Percentiles rank a stretch among this genome's conserved stretches.
Evolutionary conservation across 2,329 filamentous ascomycete species (phyloP).

Genomic region (Pseudopyrenochaeta lycopersici): DNA sequence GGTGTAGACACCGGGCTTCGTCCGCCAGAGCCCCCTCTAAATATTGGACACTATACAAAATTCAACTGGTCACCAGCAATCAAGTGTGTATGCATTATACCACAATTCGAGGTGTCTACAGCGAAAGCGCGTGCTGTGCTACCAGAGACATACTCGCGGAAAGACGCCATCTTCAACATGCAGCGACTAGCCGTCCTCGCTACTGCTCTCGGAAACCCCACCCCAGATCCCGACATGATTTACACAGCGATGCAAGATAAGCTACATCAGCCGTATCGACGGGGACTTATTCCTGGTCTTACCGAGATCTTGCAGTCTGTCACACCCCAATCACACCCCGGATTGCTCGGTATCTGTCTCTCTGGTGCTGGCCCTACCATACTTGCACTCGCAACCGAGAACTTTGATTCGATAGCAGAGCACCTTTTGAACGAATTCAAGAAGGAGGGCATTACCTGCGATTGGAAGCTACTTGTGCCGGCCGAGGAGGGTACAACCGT

Average conservation of each 20-base stretch:
- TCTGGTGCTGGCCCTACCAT: conserved; percentile 96
- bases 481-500: conserved; percentile 73
- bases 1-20: conserved; percentile 87
- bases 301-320: conserved; percentile 91
- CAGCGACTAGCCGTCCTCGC: conserved; percentile 92
- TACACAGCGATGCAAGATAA: conserved; percentile 99
- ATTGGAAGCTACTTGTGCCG: conserved; percentile 88
- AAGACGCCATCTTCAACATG: conserved; percentile 94
- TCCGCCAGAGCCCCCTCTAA: conserved; percentile 87
- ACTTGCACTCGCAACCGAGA: conserved; percentile 85
- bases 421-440: conserved; percentile 80
- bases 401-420: conserved; percentile 86
- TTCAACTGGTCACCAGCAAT: conserved; percentile 94
- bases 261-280: conserved; percentile 95
- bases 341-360: conserved; percentile 91
- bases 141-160: conserved; percentile 78
- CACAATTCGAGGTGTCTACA: conserved; percentile 94
- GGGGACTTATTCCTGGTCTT: conserved; percentile 88
- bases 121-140: conserved; percentile 88
- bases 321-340: conserved; percentile 85
- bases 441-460: conserved; percentile 76
- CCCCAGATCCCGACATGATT: conserved; percentile 91
- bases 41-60: conserved; percentile 96
- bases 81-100: conserved; percentile 96
- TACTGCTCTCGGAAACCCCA: conserved; percentile 86